Base-by-base conservation (phyloP, 441 rosid species). In the Francoa sonchifolia region DNA sequence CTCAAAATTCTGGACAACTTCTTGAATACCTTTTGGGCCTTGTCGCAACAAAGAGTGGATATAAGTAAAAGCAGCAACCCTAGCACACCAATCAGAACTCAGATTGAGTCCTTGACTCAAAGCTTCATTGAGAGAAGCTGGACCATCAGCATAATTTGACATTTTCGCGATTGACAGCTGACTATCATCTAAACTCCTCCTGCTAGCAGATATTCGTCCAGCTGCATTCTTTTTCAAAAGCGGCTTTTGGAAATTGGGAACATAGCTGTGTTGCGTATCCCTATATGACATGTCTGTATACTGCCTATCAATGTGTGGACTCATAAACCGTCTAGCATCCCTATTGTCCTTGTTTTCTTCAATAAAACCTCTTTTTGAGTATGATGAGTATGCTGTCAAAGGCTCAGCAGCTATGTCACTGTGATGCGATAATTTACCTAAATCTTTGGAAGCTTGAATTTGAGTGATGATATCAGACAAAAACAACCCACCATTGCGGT, bases 201-300 rank as follows among this genome's bases (percentile, higher is more conserved):
- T 77, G 54, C 81, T 69, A 6, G 89, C 82, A 29, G 97, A 67
- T 76, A 81, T 72, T 47, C 97, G 57, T 42, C 80, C 86, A 67
- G 76, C 69, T 27, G 57, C 79, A 70, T 79, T 65, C 72, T 83
- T 92, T 65, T 96, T 75, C 60, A 76, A 61, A 62, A 92, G 96
- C 13, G 99, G 99, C 64, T 84, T 73, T 69, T 83, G 99, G 69
- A 92, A 92, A 71, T 87, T 87, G 43, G 99, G 99, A 60, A 92
- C 73, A 61, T 72, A 61, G 55, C 71, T 73, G 47, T 63, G 61
- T 21, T 81, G 88, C 47, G 89, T 68, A 66, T 86, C 94, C 71
- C 80, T 75, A 62, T 75, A 60, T 34, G 66, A 57, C 2, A 45
- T 48, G 29, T 86, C 94, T 41, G 69, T 39, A 51, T 82, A 76